phyloP scores from a whole-genome alignment of 805 yeast species.

The Crinitomyces ghanaensis region DNA sequence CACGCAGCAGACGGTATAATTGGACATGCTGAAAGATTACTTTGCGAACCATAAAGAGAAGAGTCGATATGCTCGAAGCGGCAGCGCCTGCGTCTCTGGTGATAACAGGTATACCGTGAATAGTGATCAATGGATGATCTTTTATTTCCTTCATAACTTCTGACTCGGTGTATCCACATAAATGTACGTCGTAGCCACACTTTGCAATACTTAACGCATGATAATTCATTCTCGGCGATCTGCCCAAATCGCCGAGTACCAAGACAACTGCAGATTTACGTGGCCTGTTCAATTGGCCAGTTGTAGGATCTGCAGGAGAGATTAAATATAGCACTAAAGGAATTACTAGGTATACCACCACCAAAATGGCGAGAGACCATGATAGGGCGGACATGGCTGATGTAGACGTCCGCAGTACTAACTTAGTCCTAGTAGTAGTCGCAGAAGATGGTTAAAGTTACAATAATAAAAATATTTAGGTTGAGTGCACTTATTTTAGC shows the following conservation, averaged over 20 bases:
- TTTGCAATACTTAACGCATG: slow-evolving; percentile 73
- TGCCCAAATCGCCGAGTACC: slow-evolving; percentile 89
- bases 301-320: slow-evolving; percentile 11
- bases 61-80: slow-evolving; percentile 34
- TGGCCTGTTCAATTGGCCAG: slow-evolving; percentile 8
- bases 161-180: slow-evolving; percentile 59
- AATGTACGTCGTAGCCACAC: slow-evolving; percentile 58
- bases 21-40: slow-evolving; percentile 43
- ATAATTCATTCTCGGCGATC: slow-evolving; percentile 88
- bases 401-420: too few species aligned
- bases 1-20: slow-evolving; percentile 38
- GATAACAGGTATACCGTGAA: slow-evolving; percentile 22
- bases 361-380: slow-evolving; percentile 10
- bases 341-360: slow-evolving; percentile 13
- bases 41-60: slow-evolving; percentile 47
- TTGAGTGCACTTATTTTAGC: too few species aligned
- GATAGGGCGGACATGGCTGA: slow-evolving; percentile 5
- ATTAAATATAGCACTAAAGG: slow-evolving; percentile 14
- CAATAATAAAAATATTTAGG: too few species aligned
- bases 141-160: slow-evolving; percentile 12
- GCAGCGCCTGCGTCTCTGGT: slow-evolving; percentile 13
- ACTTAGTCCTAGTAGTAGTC: too few species aligned
- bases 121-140: slow-evolving; percentile 18
- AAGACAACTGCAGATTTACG: slow-evolving; percentile 55
- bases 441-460: too few species aligned